A percentile compares a stretch with the other conserved stretches of the same genome.
Conservation (phyloP, 1,284 basidiomycete genomes). For the Ustilago loliicola region DNA sequence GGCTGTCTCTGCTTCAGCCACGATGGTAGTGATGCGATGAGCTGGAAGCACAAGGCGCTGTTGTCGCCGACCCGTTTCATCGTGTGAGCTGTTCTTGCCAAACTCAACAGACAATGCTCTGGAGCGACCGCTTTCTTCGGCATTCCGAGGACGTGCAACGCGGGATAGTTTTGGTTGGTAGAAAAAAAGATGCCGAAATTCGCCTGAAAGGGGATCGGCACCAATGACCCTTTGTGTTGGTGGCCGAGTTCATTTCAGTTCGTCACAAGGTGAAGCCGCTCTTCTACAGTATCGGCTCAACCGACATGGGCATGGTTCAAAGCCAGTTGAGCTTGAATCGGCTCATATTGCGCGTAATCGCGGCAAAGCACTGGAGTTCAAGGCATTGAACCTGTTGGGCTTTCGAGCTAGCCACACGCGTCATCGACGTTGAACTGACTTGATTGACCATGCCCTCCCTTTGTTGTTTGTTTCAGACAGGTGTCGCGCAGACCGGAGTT, state of each 20-base stretch:
- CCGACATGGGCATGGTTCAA: not conserved
- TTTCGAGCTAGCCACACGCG: not conserved
- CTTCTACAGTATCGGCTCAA: not conserved
- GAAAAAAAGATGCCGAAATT: not conserved
- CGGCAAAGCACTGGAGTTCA: not conserved
- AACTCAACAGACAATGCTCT: not conserved
- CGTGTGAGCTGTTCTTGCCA: slow-evolving; percentile 1
- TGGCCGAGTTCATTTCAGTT: not conserved
- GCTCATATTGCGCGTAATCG: not conserved
- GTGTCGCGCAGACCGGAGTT: not conserved
- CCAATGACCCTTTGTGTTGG: not conserved
- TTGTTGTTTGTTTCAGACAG: not conserved
- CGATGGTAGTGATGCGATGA: not conserved
- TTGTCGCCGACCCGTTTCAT: not conserved
- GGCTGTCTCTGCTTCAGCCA: too few species aligned
- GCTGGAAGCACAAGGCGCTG: not conserved
- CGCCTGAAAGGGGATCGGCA: not conserved
- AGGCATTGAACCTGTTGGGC: not conserved
- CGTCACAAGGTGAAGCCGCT: slow-evolving; percentile 2
- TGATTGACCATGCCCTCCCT: not conserved
- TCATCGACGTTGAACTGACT: not conserved
- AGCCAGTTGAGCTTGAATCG: too few species aligned
- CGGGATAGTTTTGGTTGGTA: too few species aligned
- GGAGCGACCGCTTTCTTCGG: slow-evolving; percentile 15
- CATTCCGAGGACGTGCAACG: slow-evolving; percentile 22